Evolutionary conservation across 176 grass and related monocot species (phyloP), one percentile per base, ranked within the genome.

Genomic region (Areca catechu): DNA sequence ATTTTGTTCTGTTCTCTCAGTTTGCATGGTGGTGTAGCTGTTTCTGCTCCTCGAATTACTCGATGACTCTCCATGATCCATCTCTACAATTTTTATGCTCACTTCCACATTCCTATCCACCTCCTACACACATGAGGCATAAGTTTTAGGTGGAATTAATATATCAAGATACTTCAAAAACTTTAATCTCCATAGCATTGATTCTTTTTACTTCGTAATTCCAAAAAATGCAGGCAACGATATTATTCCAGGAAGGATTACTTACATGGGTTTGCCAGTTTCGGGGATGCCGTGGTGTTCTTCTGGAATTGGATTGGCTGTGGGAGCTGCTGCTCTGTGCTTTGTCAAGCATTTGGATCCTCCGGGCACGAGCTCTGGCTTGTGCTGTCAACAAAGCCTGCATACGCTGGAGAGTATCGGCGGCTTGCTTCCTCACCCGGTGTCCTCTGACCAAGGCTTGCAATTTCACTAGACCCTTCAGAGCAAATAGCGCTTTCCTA

Each of bases 401-500:
- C 73, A 81, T 86, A 28, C 47, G 70, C 16, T 67, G 68, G 55
- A 77, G 66, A 43, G 72, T 62, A 6, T 51, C 19, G 22, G 17
- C 62, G 53, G 49, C 65, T 62, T 74, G 64, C 63, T 76, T 76
- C 60, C 73, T 54, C 70, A 74, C 50, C 53, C 58, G 71, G 19
- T 56, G 21, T 0, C 76, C 82, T 57, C 76, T 57, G 15, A 73
- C 60, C n/a, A 85, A 22, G 21, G 60, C 75, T 63, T 85, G 82
- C 57, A 85, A 48, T 59, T 74, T 78, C 64, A 81, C 73, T 4
- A 78, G 69, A 74, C 69, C 57, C 60, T 67, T 81, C 51, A 81
- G 22, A 15, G 69, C 69, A 3, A 53, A 56, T 17, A 60, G 54
- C 21, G 73, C 69, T 60, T 48, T 58, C 66, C 73, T 80, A 20